Percentiles rank a stretch among this genome's conserved stretches.
Evolutionary conservation across 2,329 filamentous ascomycete genomes (phyloP).

Genomic region (Colletotrichum lentis): DNA sequence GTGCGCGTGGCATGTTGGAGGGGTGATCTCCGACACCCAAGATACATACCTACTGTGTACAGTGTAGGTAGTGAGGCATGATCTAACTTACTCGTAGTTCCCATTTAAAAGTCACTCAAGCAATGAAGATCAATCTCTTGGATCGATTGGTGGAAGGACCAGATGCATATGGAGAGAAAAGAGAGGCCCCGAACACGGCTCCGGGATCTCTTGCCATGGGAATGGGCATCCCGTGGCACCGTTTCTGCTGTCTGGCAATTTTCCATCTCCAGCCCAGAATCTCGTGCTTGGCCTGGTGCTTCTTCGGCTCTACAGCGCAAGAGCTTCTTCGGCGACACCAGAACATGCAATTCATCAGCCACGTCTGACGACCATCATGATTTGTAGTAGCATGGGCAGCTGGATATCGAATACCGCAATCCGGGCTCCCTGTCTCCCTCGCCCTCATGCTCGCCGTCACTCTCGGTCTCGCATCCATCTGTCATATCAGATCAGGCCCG

Average conservation of each 20-base stretch:
- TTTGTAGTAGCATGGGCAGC: not conserved
- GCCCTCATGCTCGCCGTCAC: conserved; percentile 24
- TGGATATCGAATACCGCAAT: not conserved
- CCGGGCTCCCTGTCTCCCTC: not conserved
- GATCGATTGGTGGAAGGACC: not conserved
- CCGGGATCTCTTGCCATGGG: not conserved
- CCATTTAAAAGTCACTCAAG: not conserved
- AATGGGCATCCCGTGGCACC: conserved; percentile 23
- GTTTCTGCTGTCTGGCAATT: conserved; percentile 27
- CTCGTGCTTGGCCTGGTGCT: conserved; percentile 24
- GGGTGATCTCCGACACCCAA: too few species aligned
- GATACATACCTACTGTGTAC: too few species aligned
- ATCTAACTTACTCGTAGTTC: not conserved
- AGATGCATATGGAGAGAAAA: not conserved
- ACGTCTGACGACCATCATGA: conserved; percentile 2
- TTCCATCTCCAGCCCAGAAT: conserved; percentile 18
- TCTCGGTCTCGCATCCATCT: conserved; percentile 19
- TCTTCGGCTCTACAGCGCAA: conserved; percentile 26
- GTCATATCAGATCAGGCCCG: conserved; percentile 32
- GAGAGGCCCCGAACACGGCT: not conserved
- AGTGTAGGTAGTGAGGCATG: too few species aligned
- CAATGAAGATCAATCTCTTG: not conserved
- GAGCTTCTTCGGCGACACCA: conserved; percentile 18
- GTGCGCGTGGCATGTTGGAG: not conserved
- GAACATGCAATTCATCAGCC: conserved; percentile 2